Conservation (phyloP, 768 basidiomycete genomes). For the Tephrocybe sp. region DNA sequence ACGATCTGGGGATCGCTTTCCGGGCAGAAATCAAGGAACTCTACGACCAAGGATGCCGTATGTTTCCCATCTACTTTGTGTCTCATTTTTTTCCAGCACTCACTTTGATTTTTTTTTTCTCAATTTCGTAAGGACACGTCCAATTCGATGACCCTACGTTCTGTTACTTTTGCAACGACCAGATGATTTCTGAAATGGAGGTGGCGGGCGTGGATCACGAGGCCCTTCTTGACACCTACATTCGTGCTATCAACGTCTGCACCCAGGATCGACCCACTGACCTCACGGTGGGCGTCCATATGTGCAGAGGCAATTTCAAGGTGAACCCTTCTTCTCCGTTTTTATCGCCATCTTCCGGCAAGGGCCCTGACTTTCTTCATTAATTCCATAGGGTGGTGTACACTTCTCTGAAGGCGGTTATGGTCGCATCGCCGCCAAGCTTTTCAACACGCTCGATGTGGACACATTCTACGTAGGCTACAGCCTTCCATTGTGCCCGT, state of each 20-base stretch:
- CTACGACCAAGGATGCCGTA: slow-evolving; percentile 49
- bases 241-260: slow-evolving; percentile 61
- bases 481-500: neutral
- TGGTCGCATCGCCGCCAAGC: slow-evolving; percentile 49
- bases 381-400: slow-evolving; percentile 31
- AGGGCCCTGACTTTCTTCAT: neutral
- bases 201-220: slow-evolving; percentile 60
- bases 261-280: slow-evolving; percentile 53
- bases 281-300: slow-evolving; percentile 56
- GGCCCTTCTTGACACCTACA: slow-evolving; percentile 66
- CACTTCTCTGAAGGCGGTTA: slow-evolving; percentile 66
- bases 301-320: slow-evolving; percentile 58
- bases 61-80: slow-evolving; percentile 19
- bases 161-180: slow-evolving; percentile 68
- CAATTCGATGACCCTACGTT: slow-evolving; percentile 56
- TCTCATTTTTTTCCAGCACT: neutral
- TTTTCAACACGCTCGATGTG: slow-evolving; percentile 60
- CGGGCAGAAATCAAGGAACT: slow-evolving; percentile 49
- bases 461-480: slow-evolving; percentile 50
- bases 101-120: no score
- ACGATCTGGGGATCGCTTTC: slow-evolving; percentile 46
- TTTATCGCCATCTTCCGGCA: slow-evolving; percentile 28
- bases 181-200: slow-evolving; percentile 52
- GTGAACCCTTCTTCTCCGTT: slow-evolving; percentile 26
- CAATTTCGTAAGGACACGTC: slow-evolving; percentile 54